A percentile compares a stretch with the other conserved stretches of the same genome.
Conservation (phyloP, 2,329 filamentous ascomycete genomes). For the Trichoderma sp. region DNA sequence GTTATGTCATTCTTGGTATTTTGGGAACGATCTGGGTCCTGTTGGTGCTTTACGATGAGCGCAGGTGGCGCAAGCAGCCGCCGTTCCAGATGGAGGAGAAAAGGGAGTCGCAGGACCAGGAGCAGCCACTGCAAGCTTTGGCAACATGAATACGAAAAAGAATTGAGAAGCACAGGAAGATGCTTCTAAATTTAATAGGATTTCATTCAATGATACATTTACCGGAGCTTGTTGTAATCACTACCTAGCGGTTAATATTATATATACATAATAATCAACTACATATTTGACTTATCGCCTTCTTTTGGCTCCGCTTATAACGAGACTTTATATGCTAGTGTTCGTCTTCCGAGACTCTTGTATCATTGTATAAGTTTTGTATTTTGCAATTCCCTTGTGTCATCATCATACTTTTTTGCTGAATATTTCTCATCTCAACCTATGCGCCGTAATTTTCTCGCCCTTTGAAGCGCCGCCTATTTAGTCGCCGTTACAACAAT, state of each 20-base stretch:
- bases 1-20: conserved; percentile 7
- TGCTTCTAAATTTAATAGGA: too few species aligned
- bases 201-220: not conserved
- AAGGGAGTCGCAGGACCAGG: not conserved
- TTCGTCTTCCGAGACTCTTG: not conserved
- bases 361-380: not conserved
- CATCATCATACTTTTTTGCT: not conserved
- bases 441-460: not conserved
- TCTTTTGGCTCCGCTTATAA: not conserved
- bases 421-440: not conserved
- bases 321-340: not conserved
- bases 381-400: not conserved
- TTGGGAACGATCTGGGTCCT: not conserved
- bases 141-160: too few species aligned
- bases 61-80: not conserved
- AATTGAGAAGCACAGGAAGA: not conserved
- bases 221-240: not conserved
- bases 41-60: conserved; percentile 6
- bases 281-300: not conserved
- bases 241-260: not conserved
- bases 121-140: not conserved
- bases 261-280: not conserved
- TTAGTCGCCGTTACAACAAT: conserved; percentile 23
- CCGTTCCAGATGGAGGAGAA: conserved; percentile 13
- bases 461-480: not conserved